Percentiles rank a stretch among this genome's conserved stretches.
phyloP scores from a whole-genome alignment of 768 basidiomycete genomes.

The Rhodotorula diobovata region DNA sequence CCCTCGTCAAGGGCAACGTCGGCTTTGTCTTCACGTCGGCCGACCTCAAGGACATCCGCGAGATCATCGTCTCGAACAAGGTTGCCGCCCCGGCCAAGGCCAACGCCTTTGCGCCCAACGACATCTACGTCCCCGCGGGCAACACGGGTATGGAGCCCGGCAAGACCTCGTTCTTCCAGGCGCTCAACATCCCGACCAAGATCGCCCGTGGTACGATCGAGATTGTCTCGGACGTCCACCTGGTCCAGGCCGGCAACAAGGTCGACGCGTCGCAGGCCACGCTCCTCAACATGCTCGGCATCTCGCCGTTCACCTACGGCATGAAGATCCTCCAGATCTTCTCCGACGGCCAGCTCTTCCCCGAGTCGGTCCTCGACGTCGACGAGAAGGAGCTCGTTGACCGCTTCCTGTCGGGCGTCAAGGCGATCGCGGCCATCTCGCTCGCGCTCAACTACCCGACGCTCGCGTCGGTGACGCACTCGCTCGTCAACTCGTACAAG shows the following conservation, averaged over 20 bases:
- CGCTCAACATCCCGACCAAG: conserved; percentile 98
- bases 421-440: conserved; percentile 91
- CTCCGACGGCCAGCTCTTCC: conserved; percentile 87
- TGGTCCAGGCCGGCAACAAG: conserved; percentile 71
- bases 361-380: conserved; percentile 83
- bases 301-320: conserved; percentile 85
- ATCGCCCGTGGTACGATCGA: conserved; percentile 99
- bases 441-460: conserved; percentile 95
- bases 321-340: conserved; percentile 91
- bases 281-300: conserved; percentile 98
- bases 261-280: conserved; percentile 97
- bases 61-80: conserved; percentile 90
- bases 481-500: conserved; percentile 98
- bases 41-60: conserved; percentile 92
- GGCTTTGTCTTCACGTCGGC: conserved; percentile 94
- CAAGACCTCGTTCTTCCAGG: conserved; percentile 99
- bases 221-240: conserved; percentile 95
- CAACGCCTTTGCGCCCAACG: conserved; percentile 87
- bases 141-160: conserved; percentile 99
- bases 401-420: conserved; percentile 87
- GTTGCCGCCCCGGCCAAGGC: conserved; percentile 98
- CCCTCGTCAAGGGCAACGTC: conserved; percentile 93
- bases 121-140: conserved; percentile 85
- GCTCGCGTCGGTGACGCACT: conserved; percentile 85
- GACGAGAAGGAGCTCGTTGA: conserved; percentile 85